A percentile compares a stretch with the other conserved stretches of the same genome.
These are phyloP conservation scores for Spathaspora arborariae DNA, from an alignment of 805 yeast species.

Conservation along the genomic window DNA sequence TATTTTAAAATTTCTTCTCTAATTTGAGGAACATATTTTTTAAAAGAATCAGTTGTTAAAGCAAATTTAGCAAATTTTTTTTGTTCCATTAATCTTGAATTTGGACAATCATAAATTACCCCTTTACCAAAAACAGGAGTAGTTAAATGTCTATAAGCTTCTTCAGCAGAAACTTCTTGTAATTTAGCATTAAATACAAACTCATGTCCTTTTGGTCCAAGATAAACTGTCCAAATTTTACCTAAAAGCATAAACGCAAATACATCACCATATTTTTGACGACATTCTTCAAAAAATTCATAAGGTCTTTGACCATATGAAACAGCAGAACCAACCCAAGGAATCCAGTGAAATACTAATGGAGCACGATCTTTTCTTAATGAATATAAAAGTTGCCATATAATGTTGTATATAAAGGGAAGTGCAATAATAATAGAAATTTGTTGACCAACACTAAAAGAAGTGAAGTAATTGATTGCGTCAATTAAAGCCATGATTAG, in stretches of 20 bases:
- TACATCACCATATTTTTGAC: slow-evolving; percentile 84
- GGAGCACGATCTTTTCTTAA: slow-evolving; percentile 82
- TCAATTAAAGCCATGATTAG: slow-evolving; percentile 23
- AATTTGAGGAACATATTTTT: slow-evolving; percentile 82
- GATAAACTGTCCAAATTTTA: slow-evolving; percentile 87
- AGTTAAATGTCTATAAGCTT: slow-evolving; percentile 92
- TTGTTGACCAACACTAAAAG: slow-evolving; percentile 24
- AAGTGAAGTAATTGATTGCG: slow-evolving; percentile 16
- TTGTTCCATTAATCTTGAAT: slow-evolving; percentile 92
- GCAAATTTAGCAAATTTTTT: slow-evolving; percentile 94
- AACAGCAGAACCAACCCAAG: slow-evolving; percentile 93
- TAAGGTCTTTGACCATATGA: slow-evolving; percentile 92
- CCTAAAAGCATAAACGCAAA: slow-evolving; percentile 90
- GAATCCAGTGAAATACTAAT: slow-evolving; percentile 85
- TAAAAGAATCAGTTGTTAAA: slow-evolving; percentile 79
- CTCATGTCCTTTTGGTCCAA: slow-evolving; percentile 98
- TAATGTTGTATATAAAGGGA: slow-evolving; percentile 65
- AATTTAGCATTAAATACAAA: slow-evolving; percentile 88
- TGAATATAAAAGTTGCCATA: slow-evolving; percentile 69
- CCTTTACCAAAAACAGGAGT: slow-evolving; percentile 99
- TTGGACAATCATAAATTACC: slow-evolving; percentile 95
- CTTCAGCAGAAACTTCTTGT: slow-evolving; percentile 91
- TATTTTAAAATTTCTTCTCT: slow-evolving; percentile 71
- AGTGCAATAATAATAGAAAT: slow-evolving; percentile 30
- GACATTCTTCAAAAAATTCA: slow-evolving; percentile 76